These are phyloP conservation scores for Penicillium sclerotiorum DNA, from an alignment of 2,329 filamentous ascomycete species.

Conservation along the genomic window DNA sequence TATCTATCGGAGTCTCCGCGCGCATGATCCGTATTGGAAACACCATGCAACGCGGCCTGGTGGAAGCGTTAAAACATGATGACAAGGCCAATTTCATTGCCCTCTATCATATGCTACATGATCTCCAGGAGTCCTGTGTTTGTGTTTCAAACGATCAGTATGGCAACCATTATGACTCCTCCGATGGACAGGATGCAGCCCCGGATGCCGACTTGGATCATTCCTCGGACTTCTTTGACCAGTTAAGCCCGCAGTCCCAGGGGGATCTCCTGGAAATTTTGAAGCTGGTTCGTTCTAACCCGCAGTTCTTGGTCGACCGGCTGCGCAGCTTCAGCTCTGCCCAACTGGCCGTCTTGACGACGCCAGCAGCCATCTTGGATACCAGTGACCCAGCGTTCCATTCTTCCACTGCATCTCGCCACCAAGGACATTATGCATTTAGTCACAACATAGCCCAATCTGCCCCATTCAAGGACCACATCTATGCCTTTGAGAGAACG, in stretches of 20 bases:
- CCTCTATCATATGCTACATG: constrained; percentile 48
- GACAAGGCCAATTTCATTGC: constrained; percentile 49
- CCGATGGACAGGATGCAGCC: constrained; percentile 33
- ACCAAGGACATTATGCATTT: constrained; percentile 38
- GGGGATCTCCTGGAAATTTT: constrained; percentile 79
- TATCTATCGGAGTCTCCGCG: constrained; percentile 47
- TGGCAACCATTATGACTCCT: constrained; percentile 38
- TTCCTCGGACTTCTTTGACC: constrained; percentile 52
- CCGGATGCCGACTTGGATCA: constrained; percentile 42
- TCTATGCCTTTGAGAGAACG: constrained; percentile 85
- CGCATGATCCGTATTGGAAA: constrained; percentile 46
- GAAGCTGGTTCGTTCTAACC: constrained; percentile 79
- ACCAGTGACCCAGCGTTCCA: constrained; percentile 81
- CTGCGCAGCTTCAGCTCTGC: constrained; percentile 73
- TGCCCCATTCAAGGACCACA: constrained; percentile 72
- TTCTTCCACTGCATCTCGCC: constrained; percentile 65
- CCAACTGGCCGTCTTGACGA: constrained; percentile 76
- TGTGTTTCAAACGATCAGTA: constrained; percentile 40
- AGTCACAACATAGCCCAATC: constrained; percentile 45
- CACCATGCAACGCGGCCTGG: constrained; percentile 47
- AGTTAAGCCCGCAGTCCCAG: constrained; percentile 74
- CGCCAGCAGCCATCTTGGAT: constrained; percentile 77
- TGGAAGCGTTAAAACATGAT: constrained; percentile 49
- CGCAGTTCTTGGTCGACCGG: constrained; percentile 82
- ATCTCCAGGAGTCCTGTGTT: constrained; percentile 47